phyloP scores from a whole-genome alignment of 306 rosid genomes.

The Hippophae rhamnoides region DNA sequence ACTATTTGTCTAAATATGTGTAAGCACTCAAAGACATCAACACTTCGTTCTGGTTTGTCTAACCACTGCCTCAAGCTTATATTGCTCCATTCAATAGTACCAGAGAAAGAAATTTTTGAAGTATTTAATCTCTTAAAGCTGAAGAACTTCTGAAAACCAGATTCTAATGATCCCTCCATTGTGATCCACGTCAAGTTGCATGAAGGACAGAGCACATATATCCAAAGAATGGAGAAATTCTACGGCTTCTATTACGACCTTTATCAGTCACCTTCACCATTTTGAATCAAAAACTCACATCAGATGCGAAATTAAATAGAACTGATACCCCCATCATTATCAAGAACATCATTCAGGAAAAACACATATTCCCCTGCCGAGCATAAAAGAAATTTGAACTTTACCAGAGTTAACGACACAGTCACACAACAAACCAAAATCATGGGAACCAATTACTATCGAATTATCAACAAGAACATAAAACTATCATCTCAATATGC shows the following conservation, averaged over 20 bases:
- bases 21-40: slow-evolving; percentile 64
- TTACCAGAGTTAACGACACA: slow-evolving; percentile 8
- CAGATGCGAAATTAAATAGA: slow-evolving; percentile 3
- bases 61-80: slow-evolving; percentile 93
- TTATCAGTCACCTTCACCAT: slow-evolving; percentile 36
- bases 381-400: slow-evolving; percentile 17
- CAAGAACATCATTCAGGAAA: slow-evolving; percentile 23
- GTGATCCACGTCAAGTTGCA: slow-evolving; percentile 50
- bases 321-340: slow-evolving; percentile 8
- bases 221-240: slow-evolving; percentile 31
- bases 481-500: slow-evolving; percentile 7
- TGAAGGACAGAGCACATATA: slow-evolving; percentile 35
- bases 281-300: slow-evolving; percentile 34
- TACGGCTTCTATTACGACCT: slow-evolving; percentile 30
- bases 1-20: slow-evolving; percentile 85
- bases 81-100: slow-evolving; percentile 62
- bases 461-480: background rate
- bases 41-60: slow-evolving; percentile 63
- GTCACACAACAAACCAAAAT: slow-evolving; percentile 12
- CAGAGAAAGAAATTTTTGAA: slow-evolving; percentile 45
- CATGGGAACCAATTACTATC: background rate
- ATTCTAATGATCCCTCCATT: slow-evolving; percentile 79
- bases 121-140: slow-evolving; percentile 54
- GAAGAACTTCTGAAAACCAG: slow-evolving; percentile 47
- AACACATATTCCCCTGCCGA: slow-evolving; percentile 28